Percentiles rank a stretch among this genome's conserved stretches.
phyloP scores from a whole-genome alignment of 768 basidiomycete species.

The Trametes cinnabarina region DNA sequence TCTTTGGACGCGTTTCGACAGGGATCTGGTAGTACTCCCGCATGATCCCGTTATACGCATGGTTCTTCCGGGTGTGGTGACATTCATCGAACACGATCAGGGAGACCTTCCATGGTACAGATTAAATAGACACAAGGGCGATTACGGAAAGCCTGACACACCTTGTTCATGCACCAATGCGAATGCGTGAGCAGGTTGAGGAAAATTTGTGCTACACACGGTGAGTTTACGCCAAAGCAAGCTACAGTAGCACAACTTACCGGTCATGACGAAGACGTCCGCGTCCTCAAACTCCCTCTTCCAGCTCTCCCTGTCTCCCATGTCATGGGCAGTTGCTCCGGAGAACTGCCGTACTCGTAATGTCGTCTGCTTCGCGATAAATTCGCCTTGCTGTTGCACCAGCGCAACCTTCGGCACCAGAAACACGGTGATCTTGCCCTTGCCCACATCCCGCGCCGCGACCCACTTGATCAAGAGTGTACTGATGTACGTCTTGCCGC shows the following conservation, averaged over 20 bases:
- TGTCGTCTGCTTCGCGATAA: slow-evolving; percentile 61
- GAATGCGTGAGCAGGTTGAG: slow-evolving; percentile 79
- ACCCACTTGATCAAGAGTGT: slow-evolving; percentile 75
- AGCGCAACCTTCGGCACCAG: slow-evolving; percentile 84
- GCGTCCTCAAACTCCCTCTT: slow-evolving; percentile 53
- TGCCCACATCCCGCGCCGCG: slow-evolving; percentile 45
- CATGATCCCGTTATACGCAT: slow-evolving; percentile 60
- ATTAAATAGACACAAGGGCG: neutral
- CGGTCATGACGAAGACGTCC: slow-evolving; percentile 86
- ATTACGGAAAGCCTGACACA: slow-evolving; percentile 16
- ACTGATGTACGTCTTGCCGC: slow-evolving; percentile 62
- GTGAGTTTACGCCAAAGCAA: neutral
- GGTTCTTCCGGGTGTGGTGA: slow-evolving; percentile 55
- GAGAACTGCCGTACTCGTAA: slow-evolving; percentile 66
- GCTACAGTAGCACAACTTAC: slow-evolving; percentile 33
- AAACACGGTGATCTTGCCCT: slow-evolving; percentile 68
- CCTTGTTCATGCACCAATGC: slow-evolving; percentile 70
- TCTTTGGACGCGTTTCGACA: slow-evolving; percentile 55
- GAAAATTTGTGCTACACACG: slow-evolving; percentile 69
- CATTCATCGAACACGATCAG: slow-evolving; percentile 58
- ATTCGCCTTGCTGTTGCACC: slow-evolving; percentile 78
- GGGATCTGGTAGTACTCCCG: slow-evolving; percentile 51
- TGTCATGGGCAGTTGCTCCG: slow-evolving; percentile 69
- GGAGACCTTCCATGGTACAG: slow-evolving; percentile 41
- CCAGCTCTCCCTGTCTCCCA: slow-evolving; percentile 69